These are phyloP conservation scores for Cucumis sativus DNA, from an alignment of 306 rosid species.

Conservation along the genomic window DNA sequence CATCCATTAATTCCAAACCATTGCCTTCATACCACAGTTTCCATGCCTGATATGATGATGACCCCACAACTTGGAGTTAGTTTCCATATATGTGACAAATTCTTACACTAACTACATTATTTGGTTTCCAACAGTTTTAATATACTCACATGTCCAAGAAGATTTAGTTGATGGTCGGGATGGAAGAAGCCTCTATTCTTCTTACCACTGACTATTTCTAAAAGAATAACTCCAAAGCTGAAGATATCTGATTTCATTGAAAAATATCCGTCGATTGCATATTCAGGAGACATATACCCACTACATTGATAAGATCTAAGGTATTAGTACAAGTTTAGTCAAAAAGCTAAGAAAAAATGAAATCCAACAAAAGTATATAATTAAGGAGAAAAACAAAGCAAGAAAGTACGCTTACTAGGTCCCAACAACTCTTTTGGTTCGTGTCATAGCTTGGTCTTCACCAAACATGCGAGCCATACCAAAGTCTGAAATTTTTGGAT, in stretches of 20 bases:
- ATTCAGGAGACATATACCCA: slow-evolving; percentile 33
- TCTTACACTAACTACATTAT: no score
- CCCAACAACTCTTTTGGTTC: slow-evolving; percentile 27
- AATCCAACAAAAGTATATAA: no score
- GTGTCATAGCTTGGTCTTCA: slow-evolving; percentile 14
- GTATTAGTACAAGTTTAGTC: not conserved
- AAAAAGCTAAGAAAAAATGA: no score
- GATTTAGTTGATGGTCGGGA: slow-evolving; percentile 14
- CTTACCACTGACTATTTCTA: slow-evolving; percentile 37
- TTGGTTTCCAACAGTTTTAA: not conserved
- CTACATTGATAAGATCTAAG: not conserved
- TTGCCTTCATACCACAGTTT: slow-evolving; percentile 12
- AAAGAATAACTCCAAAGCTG: slow-evolving; percentile 36
- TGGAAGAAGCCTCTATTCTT: slow-evolving; percentile 19
- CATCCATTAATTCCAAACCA: slow-evolving; percentile 13
- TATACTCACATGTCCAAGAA: slow-evolving; percentile 19
- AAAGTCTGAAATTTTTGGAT: slow-evolving; percentile 35
- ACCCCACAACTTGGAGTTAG: not conserved
- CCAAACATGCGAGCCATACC: slow-evolving; percentile 30
- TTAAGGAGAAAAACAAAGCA: not conserved
- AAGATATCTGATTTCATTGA: slow-evolving; percentile 30
- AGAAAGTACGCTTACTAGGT: slow-evolving; percentile 23
- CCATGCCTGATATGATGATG: slow-evolving; percentile 7
- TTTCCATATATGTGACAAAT: not conserved
- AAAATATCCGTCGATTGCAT: slow-evolving; percentile 17